A percentile compares a stretch with the other conserved stretches of the same genome.
Conservation (phyloP, 2,329 filamentous ascomycete species). For the Arthrobotrys sphaeroides region DNA sequence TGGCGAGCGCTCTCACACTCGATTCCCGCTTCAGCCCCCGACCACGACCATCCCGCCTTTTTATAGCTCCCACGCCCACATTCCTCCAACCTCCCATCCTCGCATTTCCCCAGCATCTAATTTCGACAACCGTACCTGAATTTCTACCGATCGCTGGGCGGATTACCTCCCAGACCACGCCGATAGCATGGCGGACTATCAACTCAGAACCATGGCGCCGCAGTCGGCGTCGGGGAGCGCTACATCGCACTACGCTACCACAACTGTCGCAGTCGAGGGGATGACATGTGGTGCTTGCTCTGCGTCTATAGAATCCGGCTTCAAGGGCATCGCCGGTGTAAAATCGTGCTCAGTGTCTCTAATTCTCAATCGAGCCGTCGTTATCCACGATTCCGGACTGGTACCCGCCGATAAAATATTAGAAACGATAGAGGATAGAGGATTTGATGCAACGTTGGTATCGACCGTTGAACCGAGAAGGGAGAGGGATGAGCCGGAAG, state of each 20-base stretch:
- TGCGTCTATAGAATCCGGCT: constrained; percentile 81
- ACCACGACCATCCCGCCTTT: neutral
- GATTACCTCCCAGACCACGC: constrained; percentile 13
- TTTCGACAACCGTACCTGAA: neutral
- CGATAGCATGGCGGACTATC: constrained; percentile 36
- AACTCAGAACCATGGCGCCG: constrained; percentile 49
- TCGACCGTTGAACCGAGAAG: constrained; percentile 67
- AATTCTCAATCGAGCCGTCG: constrained; percentile 87
- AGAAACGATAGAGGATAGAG: constrained; percentile 78
- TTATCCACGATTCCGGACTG: constrained; percentile 75
- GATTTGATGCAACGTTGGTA: constrained; percentile 85
- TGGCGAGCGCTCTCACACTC: neutral
- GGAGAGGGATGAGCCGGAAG: constrained; percentile 4
- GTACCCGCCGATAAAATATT: constrained; percentile 27
- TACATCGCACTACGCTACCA: constrained; percentile 66
- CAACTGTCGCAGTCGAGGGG: constrained; percentile 87
- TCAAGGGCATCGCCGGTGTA: constrained; percentile 79
- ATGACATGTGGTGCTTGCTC: constrained; percentile 96
- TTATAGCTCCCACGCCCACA: constrained; percentile 32
- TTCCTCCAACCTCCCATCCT: constrained; percentile 13
- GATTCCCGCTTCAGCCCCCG: neutral
- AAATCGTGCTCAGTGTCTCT: constrained; percentile 94
- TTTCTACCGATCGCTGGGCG: constrained; percentile 21
- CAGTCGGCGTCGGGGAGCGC: constrained; percentile 26
- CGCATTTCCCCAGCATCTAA: neutral